phyloP scores from a whole-genome alignment of 2,329 filamentous ascomycete genomes.

The Claviceps capensis region DNA sequence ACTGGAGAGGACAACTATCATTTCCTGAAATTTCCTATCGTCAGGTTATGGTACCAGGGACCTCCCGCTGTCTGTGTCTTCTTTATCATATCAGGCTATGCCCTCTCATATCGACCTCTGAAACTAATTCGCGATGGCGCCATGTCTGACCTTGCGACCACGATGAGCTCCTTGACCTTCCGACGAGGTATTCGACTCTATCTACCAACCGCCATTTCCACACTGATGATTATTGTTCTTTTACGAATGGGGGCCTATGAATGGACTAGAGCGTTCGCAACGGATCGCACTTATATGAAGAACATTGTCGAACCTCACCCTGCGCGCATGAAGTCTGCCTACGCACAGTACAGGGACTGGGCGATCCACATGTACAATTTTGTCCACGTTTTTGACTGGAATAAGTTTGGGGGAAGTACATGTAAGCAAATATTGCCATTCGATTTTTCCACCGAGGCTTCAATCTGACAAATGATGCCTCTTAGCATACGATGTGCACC shows the following conservation, averaged over 20 bases:
- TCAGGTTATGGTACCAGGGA: constrained; percentile 40
- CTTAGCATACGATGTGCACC: constrained; percentile 38
- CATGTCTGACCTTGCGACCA: constrained; percentile 26
- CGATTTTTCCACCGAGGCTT: not conserved
- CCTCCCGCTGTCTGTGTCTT: constrained; percentile 46
- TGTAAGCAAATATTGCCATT: constrained; percentile 14
- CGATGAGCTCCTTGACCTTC: constrained; percentile 37
- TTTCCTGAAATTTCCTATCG: constrained; percentile 37
- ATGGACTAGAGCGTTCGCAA: constrained; percentile 31
- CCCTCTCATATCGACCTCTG: constrained; percentile 39
- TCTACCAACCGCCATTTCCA: constrained; percentile 36
- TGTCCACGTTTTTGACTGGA: constrained; percentile 37
- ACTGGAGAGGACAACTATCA: constrained; percentile 28
- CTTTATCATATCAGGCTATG: constrained; percentile 50
- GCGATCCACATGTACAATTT: constrained; percentile 32
- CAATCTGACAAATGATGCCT: constrained; percentile 9
- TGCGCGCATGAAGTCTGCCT: constrained; percentile 20
- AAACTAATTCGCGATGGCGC: constrained; percentile 27
- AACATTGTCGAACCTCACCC: constrained; percentile 38
- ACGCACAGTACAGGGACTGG: constrained; percentile 33
- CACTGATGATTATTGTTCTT: constrained; percentile 30
- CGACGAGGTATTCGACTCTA: constrained; percentile 38
- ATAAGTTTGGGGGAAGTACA: constrained; percentile 31
- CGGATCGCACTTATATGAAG: constrained; percentile 27
- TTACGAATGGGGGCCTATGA: constrained; percentile 34